Conservation (phyloP, 1,139 yeast species). For the Nakaseomyces delphensis region DNA sequence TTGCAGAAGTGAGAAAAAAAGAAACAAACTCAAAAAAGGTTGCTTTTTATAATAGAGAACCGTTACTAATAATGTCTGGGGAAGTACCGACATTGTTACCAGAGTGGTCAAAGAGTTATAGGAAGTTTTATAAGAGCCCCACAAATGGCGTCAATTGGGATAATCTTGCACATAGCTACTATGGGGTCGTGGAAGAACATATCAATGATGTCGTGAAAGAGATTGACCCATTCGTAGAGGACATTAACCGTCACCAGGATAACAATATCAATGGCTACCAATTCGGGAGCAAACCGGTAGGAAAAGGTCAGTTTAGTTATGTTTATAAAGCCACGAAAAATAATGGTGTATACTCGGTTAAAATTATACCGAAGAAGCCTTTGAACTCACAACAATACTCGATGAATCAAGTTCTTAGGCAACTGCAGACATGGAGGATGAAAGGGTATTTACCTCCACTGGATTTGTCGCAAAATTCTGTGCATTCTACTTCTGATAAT, state of each 20-base stretch:
- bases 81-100: conserved; percentile 4
- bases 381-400: conserved; percentile 22
- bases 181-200: conserved; percentile 3
- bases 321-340: conserved; percentile 30
- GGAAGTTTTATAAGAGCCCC: background rate
- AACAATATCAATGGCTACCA: background rate
- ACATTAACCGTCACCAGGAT: background rate
- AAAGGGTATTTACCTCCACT: conserved; percentile 11
- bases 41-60: too few species aligned
- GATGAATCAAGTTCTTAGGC: conserved; percentile 29
- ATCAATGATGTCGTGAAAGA: conserved; percentile 1
- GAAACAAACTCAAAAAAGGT: too few species aligned
- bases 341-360: conserved; percentile 21
- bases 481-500: conserved; percentile 4
- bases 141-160: background rate
- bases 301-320: conserved; percentile 39
- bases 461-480: background rate
- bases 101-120: conserved; percentile 1
- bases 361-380: conserved; percentile 25
- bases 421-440: conserved; percentile 21
- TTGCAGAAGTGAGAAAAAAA: too few species aligned
- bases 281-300: conserved; percentile 19
- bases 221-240: background rate
- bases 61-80: background rate
- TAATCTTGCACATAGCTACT: background rate